Conservation (phyloP, 2,329 filamentous ascomycete genomes). For the Boeremia lycopersici region DNA sequence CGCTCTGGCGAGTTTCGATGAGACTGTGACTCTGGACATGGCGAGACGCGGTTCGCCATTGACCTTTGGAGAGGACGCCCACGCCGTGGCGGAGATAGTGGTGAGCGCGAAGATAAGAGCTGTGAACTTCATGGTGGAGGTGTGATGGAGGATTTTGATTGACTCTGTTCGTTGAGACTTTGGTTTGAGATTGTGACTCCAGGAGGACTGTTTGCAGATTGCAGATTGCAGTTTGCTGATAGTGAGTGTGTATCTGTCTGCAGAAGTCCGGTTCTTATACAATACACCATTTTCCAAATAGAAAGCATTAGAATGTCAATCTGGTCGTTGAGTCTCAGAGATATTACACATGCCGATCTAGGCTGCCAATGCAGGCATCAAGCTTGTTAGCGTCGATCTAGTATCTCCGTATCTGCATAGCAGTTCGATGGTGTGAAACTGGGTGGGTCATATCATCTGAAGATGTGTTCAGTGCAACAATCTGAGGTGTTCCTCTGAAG, state of each 20-base stretch:
- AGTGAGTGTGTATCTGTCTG: background rate
- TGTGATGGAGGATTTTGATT: background rate
- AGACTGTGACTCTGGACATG: background rate
- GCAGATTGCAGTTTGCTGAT: background rate
- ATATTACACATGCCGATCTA: background rate
- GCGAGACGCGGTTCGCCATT: background rate
- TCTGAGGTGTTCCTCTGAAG: background rate
- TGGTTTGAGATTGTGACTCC: background rate
- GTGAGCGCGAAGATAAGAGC: background rate
- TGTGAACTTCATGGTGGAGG: slow-evolving; percentile 1
- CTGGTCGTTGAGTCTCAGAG: background rate
- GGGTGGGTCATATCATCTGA: background rate
- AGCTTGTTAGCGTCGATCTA: background rate
- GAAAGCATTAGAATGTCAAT: background rate
- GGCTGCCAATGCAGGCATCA: background rate
- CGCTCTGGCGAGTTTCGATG: background rate
- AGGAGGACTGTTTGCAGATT: background rate
- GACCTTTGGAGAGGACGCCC: background rate
- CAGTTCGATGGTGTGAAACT: slow-evolving; percentile 8
- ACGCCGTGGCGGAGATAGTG: background rate
- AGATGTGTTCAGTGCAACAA: background rate
- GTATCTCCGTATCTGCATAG: background rate
- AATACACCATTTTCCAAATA: background rate
- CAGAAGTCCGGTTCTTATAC: slow-evolving; percentile 2
- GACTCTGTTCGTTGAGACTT: background rate